Evolutionary conservation across 169 alveolate species (phyloP), one percentile per base, ranked within the genome.

Genomic region (Plasmodium inui): DNA sequence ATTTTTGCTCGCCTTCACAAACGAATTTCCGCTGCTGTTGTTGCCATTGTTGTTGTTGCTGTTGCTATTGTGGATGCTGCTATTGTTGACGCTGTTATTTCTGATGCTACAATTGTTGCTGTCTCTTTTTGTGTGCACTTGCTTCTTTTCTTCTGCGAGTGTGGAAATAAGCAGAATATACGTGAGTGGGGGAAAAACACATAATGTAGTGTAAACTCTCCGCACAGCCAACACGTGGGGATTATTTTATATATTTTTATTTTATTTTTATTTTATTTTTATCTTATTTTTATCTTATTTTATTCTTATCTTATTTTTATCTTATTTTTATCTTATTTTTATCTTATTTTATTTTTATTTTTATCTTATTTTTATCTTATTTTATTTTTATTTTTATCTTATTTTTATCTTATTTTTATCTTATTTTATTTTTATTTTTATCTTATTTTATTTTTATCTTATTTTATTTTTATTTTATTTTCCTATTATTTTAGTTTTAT

Each of bases 31-130:
- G 44, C 22, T 41, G 57, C 17, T 34, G 71, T 2, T 74, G 50
- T 26, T 57, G 81, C 79, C 57, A 22, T 7, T 22, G 53, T 5
- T 32, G 70, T 9, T 70, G 26, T 28, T 1, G 19, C 55, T 22
- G n/a, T 44, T 22, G 37, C n/a, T 71, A 71, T 71, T 26, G 71
- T 32, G 70, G 44, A 74, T 70, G 71, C 92, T 61, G 73, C 22
- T 37, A 8, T 37, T 37, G 44, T 37, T 5, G 44, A 6, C n/a
- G 57, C 7, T 46, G 57, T n/a, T 46, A 12, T 46, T 46, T 3
- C 2, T 46, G n/a, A 46, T 67, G 37, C 32, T 67, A n/a, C 76
- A 22, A 19, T 22, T 67, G 32, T 67, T 26, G 41, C 41, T 67
- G 28, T 22, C 6, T 67, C 37, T 67, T 67, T 67, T 67, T 67